Evolutionary conservation across 2,329 filamentous ascomycete species (phyloP), one percentile per base, ranked within the genome.

Genomic region (Sporothrix inflata): DNA sequence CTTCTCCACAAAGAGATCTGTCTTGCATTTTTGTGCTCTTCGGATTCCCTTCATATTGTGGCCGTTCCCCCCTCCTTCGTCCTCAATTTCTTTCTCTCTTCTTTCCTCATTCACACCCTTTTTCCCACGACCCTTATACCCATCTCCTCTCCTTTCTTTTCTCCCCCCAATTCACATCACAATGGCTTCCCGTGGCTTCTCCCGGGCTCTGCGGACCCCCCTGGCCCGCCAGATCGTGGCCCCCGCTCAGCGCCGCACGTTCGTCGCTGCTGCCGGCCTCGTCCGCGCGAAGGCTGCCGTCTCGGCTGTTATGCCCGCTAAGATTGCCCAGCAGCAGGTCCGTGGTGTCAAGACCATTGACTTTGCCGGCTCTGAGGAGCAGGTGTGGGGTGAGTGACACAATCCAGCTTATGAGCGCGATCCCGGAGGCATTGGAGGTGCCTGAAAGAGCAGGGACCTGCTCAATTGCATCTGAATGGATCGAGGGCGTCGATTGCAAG

Each of bases 291-390:
- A 86, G 77, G 85, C 87, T 76, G 85, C 84, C 75, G 82, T 85
- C 66, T 82, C 84, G 77, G 84, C 72, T n/a, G 74, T 72, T n/a
- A 65, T 73, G 66, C 34, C 63, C 21, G 27, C 71, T 21, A 63
- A 72, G 82, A 74, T 81, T 83, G 76, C 80, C 72, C 79, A 79
- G 74, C 87, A 90, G 82, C 91, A 94, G 87, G 86, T 88, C 77
- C 92, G 96, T 81, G 96, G 96, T 83, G 85, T 97, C 81, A 98
- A 99, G 93, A 98, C 95, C 79, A 95, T 99, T 84, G 94, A 98
- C 90, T 99, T 99, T 84, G 96, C 96, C 78, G 96, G 94, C 80
- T 88, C 89, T 82, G 95, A 97, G 87, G 96, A 99, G 89, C 90
- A 91, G 77, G 96, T 99, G 82, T 98, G 93, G 83, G 94, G 94